These are phyloP conservation scores for Cercospora sp. DNA, from an alignment of 2,329 filamentous ascomycete species.

Conservation along the genomic window DNA sequence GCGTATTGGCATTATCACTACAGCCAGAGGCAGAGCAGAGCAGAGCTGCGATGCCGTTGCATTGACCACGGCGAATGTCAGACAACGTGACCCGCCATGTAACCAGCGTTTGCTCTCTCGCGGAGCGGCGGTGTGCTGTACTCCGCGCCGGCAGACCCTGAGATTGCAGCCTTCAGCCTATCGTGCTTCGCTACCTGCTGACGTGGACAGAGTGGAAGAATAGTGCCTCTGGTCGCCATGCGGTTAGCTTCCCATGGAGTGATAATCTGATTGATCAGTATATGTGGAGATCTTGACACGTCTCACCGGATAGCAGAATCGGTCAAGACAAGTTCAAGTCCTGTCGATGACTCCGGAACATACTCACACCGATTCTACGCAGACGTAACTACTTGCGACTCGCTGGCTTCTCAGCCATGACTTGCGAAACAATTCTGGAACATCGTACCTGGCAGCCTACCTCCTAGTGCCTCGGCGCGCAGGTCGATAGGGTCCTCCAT, in stretches of 20 bases:
- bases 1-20: neutral
- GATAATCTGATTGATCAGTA: neutral
- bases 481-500: neutral
- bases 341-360: neutral
- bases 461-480: slow-evolving; percentile 5
- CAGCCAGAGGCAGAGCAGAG: neutral
- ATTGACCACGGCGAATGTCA: slow-evolving; percentile 1
- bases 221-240: neutral
- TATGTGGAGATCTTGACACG: neutral
- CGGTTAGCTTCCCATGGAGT: neutral
- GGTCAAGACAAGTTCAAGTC: neutral
- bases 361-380: neutral
- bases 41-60: neutral
- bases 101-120: neutral
- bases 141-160: slow-evolving; percentile 4
- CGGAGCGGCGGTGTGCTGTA: slow-evolving; percentile 2
- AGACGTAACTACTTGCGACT: neutral
- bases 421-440: slow-evolving; percentile 8
- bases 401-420: neutral
- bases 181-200: neutral
- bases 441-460: slow-evolving; percentile 5
- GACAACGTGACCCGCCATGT: neutral
- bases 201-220: neutral
- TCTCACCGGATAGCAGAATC: neutral
- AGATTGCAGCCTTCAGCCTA: neutral